A percentile compares a stretch with the other conserved stretches of the same genome.
Conservation (phyloP, 352 stramenopile species). For the Pythium biforme region DNA sequence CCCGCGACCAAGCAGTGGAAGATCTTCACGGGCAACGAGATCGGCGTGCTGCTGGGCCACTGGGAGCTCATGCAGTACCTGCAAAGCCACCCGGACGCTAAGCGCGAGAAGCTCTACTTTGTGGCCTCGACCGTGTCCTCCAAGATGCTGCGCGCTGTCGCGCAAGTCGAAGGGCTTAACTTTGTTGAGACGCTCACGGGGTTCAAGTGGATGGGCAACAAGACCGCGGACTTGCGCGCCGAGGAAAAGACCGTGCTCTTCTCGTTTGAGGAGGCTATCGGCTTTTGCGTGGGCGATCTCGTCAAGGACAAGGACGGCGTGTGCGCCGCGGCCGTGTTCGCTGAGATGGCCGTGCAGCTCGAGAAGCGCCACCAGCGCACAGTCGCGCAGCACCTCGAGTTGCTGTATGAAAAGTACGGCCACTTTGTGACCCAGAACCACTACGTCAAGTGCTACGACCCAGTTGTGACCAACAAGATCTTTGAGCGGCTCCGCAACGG, state of each 20-base stretch:
- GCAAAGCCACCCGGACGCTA: conserved; percentile 46
- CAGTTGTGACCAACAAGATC: conserved; percentile 81
- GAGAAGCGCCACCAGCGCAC: conserved; percentile 49
- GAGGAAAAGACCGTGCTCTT: conserved; percentile 94
- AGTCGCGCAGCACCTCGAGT: conserved; percentile 76
- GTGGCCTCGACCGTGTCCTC: conserved; percentile 96
- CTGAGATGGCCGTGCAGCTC: conserved; percentile 87
- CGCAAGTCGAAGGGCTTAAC: conserved; percentile 89
- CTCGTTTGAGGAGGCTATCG: conserved; percentile 98
- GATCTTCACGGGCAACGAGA: conserved; percentile 98
- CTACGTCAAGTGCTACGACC: conserved; percentile 96
- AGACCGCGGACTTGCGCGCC: conserved; percentile 68
- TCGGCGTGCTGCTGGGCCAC: conserved; percentile 93
- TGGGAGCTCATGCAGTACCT: conserved; percentile 88
- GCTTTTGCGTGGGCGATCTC: conserved; percentile 96
- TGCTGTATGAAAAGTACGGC: conserved; percentile 93
- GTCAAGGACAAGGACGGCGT: conserved; percentile 99
- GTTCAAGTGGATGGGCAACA: conserved; percentile 99
- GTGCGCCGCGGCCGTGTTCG: conserved; percentile 88
- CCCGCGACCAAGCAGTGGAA: conserved; percentile 85
- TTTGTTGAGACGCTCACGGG: conserved; percentile 98
- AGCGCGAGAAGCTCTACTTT: conserved; percentile 81
- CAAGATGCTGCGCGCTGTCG: conserved; percentile 95
- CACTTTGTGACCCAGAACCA: conserved; percentile 97
- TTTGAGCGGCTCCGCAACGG: conserved; percentile 91